Conservation (phyloP, 78 protist species). For the Dictyostelium brefeldianum region DNA sequence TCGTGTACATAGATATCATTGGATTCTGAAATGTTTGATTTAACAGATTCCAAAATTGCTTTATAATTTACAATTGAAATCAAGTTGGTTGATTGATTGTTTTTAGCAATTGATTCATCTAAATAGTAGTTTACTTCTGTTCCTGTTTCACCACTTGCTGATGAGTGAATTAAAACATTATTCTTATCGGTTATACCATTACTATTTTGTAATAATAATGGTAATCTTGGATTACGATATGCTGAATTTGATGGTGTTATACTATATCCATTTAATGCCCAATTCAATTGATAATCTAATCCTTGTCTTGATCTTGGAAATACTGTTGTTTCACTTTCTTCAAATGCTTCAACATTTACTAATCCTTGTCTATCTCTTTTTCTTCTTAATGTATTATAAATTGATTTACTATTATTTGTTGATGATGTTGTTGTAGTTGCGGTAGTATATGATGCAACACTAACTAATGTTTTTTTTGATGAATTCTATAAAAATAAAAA, state of each 20-base stretch:
- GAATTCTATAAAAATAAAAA: neutral
- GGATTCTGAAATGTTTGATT: slow-evolving; percentile 13
- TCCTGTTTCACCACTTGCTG: neutral
- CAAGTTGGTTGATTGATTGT: neutral
- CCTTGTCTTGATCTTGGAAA: slow-evolving; percentile 65
- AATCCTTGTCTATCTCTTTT: slow-evolving; percentile 78
- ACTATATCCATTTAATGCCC: slow-evolving; percentile 61
- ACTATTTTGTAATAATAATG: slow-evolving; percentile 47
- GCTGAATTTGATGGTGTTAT: slow-evolving; percentile 54
- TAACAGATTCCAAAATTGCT: slow-evolving; percentile 19
- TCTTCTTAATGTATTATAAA: slow-evolving; percentile 66
- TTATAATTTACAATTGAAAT: slow-evolving; percentile 37
- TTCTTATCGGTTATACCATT: slow-evolving; percentile 30
- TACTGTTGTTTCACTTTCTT: slow-evolving; percentile 18
- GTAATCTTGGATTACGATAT: slow-evolving; percentile 58
- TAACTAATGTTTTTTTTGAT: slow-evolving; percentile 1
- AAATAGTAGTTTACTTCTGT: slow-evolving; percentile 25
- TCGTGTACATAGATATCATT: slow-evolving; percentile 49
- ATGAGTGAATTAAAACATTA: neutral
- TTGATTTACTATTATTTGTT: slow-evolving; percentile 19
- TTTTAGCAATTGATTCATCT: slow-evolving; percentile 8
- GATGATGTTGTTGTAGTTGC: neutral
- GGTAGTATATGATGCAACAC: slow-evolving; percentile 13
- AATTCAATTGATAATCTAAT: slow-evolving; percentile 58
- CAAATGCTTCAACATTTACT: slow-evolving; percentile 26